Evolutionary conservation across 2,329 filamentous ascomycete species (phyloP), one percentile per base, ranked within the genome.

Genomic region (Cladobotryum mycophilum): DNA sequence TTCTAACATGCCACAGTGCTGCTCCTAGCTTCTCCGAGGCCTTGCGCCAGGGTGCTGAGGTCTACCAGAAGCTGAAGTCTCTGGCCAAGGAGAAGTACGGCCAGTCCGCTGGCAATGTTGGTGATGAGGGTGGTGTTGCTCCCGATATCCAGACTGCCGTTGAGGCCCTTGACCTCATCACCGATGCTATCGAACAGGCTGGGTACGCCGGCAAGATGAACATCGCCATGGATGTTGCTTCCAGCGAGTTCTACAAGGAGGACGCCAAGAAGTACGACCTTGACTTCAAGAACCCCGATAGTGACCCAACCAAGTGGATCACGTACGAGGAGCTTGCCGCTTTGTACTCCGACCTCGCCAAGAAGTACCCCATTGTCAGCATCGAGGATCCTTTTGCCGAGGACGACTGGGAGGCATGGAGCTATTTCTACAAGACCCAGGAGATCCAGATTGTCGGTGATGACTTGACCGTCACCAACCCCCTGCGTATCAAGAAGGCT

Each of bases 391-490:
- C 93, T 70, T 99, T 99, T 76, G 92, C 89, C 59, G 93, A 99
- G 84, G 93, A 97, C 68, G 93, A 99, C 81, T 99, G 93, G 93
- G 92, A 97, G 84, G 93, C 93, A 56, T 99, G 93, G 93, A 95
- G 89, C 84, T 96, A 97, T 86, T 99, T 97, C 86, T 96, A 87
- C 87, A 96, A 96, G 88, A 93, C 89, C 65, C 90, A 89, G 69
- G 85, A 96, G 75, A 91, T 95, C 81, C 93, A 99, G 82, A 90
- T 99, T 70, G 93, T 99, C 61, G 93, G 86, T 79, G 93, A 99
- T 70, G 93, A 99, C 71, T 76, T 99, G 82, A 97, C 93, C 61
- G 93, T 99, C 75, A 99, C 93, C 75, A 99, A 99, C 85, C 93
- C 93, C 58, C 77, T 88, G 66, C 92, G 93, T 75, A 99, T 99